Evolutionary conservation across 176 grass and related monocot genomes (phyloP).

Genomic region (Phragmites australis): DNA sequence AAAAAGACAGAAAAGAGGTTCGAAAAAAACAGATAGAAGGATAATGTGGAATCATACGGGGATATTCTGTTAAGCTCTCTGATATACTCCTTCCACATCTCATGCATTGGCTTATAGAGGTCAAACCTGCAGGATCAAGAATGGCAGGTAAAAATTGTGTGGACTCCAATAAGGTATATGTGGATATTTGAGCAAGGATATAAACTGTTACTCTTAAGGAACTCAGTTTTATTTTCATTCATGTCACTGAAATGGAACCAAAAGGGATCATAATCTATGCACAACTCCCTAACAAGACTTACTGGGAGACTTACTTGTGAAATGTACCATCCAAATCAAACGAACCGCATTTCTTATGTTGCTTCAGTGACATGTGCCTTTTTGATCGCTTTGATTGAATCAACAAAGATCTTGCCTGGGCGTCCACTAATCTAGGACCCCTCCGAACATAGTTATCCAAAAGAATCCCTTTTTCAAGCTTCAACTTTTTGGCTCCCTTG

Average conservation of each 20-base stretch:
- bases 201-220: background rate
- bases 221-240: slow-evolving; percentile 7
- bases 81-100: slow-evolving; percentile 84
- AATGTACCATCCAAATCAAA: slow-evolving; percentile 54
- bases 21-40: slow-evolving; percentile 4
- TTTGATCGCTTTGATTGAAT: slow-evolving; percentile 61
- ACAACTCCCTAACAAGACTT: slow-evolving; percentile 1
- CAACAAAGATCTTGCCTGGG: slow-evolving; percentile 51
- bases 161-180: background rate
- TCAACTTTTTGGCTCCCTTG: slow-evolving; percentile 60
- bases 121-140: slow-evolving; percentile 64
- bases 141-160: slow-evolving; percentile 21
- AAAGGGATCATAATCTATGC: background rate
- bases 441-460: slow-evolving; percentile 62
- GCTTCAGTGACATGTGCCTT: slow-evolving; percentile 65
- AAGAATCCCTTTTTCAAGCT: slow-evolving; percentile 56
- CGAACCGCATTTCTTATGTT: slow-evolving; percentile 67
- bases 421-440: slow-evolving; percentile 49
- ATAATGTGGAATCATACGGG: slow-evolving; percentile 37
- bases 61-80: slow-evolving; percentile 54
- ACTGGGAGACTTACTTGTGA: slow-evolving; percentile 58
- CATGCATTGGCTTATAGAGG: slow-evolving; percentile 83
- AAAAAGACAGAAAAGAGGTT: background rate
- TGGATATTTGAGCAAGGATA: slow-evolving; percentile 9
- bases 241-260: slow-evolving; percentile 6